These are phyloP conservation scores for Colletotrichum eremochloae DNA, from an alignment of 2,329 filamentous ascomycete genomes.

Conservation along the genomic window DNA sequence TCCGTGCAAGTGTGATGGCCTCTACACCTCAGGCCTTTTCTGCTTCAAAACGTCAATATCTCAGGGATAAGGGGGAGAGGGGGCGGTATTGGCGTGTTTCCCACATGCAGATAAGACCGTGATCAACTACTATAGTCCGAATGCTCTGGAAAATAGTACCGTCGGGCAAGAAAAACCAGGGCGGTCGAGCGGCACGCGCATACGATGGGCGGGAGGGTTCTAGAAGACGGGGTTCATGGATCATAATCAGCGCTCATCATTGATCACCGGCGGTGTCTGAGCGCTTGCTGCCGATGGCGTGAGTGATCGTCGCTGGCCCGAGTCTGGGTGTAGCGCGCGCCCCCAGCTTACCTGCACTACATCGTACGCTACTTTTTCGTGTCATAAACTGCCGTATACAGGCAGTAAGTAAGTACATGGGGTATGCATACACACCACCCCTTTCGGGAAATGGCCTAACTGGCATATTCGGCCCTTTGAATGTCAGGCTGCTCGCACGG, in stretches of 20 bases:
- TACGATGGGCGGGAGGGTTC: neutral
- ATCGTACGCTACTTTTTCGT: neutral
- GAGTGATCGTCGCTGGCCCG: neutral
- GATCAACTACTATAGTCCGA: neutral
- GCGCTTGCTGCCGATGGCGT: constrained; percentile 9
- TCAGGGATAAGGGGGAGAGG: neutral
- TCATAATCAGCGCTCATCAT: constrained; percentile 1
- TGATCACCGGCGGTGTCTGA: constrained; percentile 8
- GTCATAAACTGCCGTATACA: neutral
- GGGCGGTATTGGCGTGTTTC: neutral
- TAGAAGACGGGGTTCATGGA: constrained; percentile 26
- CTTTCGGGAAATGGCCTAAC: constrained; percentile 5
- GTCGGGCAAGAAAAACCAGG: neutral
- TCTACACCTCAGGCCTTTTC: neutral
- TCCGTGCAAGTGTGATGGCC: neutral
- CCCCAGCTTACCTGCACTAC: neutral
- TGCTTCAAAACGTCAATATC: neutral
- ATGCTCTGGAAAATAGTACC: neutral
- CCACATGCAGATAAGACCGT: neutral
- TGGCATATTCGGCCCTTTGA: constrained; percentile 25
- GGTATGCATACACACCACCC: neutral
- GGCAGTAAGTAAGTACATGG: neutral
- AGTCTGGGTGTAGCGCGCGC: constrained; percentile 1
- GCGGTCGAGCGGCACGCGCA: neutral
- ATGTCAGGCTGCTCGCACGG: constrained; percentile 17